Evolutionary conservation across 441 rosid genomes (phyloP).

Genomic region (Aquilaria agallochum): DNA sequence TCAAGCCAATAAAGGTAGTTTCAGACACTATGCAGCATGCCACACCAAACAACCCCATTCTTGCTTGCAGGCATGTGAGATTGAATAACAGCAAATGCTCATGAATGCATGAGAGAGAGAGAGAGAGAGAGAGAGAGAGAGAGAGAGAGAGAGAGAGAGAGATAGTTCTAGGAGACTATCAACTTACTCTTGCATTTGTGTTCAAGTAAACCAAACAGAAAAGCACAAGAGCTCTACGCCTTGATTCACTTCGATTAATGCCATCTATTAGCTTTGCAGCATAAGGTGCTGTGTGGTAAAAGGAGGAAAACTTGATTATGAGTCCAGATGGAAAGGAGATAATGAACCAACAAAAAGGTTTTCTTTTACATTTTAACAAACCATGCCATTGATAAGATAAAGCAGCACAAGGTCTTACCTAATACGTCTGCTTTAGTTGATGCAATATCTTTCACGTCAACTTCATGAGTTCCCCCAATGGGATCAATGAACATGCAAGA

Average conservation of each 20-base stretch:
- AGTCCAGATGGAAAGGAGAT: neutral
- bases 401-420: conserved; percentile 39
- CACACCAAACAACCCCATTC: too few relatives aligned
- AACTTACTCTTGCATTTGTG: conserved; percentile 66
- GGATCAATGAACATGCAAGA: conserved; percentile 68
- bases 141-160: neutral
- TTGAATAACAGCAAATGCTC: neutral
- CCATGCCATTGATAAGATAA: conserved; percentile 2
- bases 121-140: too few relatives aligned
- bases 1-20: too few relatives aligned
- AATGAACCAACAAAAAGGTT: neutral
- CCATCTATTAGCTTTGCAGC: conserved; percentile 84
- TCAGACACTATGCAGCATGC: too few relatives aligned
- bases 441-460: conserved; percentile 55
- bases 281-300: conserved; percentile 46
- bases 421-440: conserved; percentile 55
- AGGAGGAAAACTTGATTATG: neutral
- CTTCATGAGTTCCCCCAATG: conserved; percentile 48
- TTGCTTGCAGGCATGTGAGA: too few relatives aligned
- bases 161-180: neutral
- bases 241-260: conserved; percentile 73
- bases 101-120: neutral
- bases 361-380: neutral
- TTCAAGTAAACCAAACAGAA: conserved; percentile 69
- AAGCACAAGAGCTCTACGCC: conserved; percentile 73